A percentile compares a stretch with the other conserved stretches of the same genome.
Conservation (phyloP, 768 basidiomycete genomes). For the Pleurotus tuber-regium region DNA sequence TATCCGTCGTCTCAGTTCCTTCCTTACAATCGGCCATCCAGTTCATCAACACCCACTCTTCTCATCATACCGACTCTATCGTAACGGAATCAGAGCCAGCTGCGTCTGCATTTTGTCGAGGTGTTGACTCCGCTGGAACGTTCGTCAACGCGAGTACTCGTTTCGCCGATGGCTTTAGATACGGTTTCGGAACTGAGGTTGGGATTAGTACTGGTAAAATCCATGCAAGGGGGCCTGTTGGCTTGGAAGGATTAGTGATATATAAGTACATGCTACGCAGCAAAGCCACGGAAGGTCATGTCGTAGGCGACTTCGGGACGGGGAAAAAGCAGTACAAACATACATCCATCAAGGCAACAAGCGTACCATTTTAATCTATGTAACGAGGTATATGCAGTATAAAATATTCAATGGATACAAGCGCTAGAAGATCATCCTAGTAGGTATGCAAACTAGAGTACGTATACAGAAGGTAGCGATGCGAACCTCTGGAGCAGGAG, state of each 20-base stretch:
- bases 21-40: conserved; percentile 73
- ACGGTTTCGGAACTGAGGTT: conserved; percentile 97
- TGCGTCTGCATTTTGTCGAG: conserved; percentile 74
- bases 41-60: conserved; percentile 91
- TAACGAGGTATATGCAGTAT: background rate
- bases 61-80: conserved; percentile 94
- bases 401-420: too few species aligned
- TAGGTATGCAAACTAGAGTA: too few species aligned
- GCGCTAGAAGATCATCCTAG: too few species aligned
- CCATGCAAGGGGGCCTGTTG: conserved; percentile 95
- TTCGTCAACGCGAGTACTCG: conserved; percentile 95
- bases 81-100: conserved; percentile 75
- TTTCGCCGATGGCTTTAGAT: conserved; percentile 95
- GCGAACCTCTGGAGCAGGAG: too few species aligned
- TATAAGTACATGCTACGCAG: conserved; percentile 96
- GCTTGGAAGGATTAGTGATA: conserved; percentile 87
- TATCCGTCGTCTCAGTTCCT: conserved; percentile 76
- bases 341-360: conserved; percentile 37
- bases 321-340: conserved; percentile 80
- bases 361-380: conserved; percentile 42
- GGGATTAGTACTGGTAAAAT: conserved; percentile 97
- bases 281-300: conserved; percentile 68
- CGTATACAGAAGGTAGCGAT: too few species aligned
- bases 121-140: conserved; percentile 89
- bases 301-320: conserved; percentile 82